Evolutionary conservation across 192 early-diverging fungal genomes (phyloP).

Genomic region (Dissophora globulifera): DNA sequence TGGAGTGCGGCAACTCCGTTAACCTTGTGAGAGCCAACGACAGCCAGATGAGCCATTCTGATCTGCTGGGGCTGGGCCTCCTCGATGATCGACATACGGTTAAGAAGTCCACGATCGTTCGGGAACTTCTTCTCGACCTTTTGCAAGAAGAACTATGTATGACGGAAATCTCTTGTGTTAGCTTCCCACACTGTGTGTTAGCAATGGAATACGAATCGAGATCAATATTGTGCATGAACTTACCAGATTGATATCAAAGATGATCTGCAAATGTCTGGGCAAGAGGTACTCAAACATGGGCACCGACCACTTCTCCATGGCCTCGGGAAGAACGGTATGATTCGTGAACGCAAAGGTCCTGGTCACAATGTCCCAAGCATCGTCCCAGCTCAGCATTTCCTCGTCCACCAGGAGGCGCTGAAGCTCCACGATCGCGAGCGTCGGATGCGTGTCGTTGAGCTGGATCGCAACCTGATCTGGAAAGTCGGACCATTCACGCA

Average conservation of each 20-base stretch:
- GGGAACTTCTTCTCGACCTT: conserved; percentile 88
- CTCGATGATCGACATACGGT: conserved; percentile 94
- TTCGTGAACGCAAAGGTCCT: conserved; percentile 97
- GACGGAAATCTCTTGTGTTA: not conserved
- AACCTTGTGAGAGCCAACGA: conserved; percentile 91
- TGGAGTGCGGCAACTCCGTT: conserved; percentile 96
- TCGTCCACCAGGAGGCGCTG: conserved; percentile 94
- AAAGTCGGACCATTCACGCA: conserved; percentile 87
- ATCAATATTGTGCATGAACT: not conserved
- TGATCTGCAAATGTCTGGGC: conserved; percentile 98
- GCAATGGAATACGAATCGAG: no score
- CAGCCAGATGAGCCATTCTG: conserved; percentile 97
- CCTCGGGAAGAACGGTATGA: conserved; percentile 98
- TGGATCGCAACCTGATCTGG: conserved; percentile 95
- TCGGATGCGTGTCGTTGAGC: conserved; percentile 98
- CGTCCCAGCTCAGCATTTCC: conserved; percentile 91
- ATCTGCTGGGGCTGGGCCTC: conserved; percentile 92
- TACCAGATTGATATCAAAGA: conserved; percentile 97
- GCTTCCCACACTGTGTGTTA: not conserved
- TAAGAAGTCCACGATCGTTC: conserved; percentile 85
- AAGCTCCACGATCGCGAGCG: conserved; percentile 92
- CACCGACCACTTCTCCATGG: conserved; percentile 97
- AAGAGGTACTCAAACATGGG: conserved; percentile 92
- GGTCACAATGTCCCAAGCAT: conserved; percentile 92
- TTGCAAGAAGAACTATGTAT: conserved; percentile 91